Base-by-base conservation (phyloP, 371 early-diverging fungal genomes). In the Circinella minor region DNA sequence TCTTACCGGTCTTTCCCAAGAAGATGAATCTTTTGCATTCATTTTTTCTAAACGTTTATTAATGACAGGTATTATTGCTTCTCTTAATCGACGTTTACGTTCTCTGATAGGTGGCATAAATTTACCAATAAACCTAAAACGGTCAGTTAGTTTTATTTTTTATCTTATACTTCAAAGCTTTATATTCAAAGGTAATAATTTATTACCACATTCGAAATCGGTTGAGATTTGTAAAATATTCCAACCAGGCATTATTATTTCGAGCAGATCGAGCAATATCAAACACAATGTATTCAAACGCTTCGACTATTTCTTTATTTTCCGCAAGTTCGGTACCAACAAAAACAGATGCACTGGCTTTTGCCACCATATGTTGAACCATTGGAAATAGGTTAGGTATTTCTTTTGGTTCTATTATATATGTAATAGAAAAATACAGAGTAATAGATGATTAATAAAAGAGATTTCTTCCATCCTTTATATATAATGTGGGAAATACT, bases 311-410 rank as follows among this genome's bases (percentile, higher is more conserved):
- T 5, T 49, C 54, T 55, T 49, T 0, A 55, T 73, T 43, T 43
- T 73, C 39, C 39, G 46, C 18, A 17, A 73, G 63, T 4, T 73
- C 57, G 1, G 36, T 27, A 4, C 73, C 73, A 5, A 66, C 69
- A 69, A 73, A 73, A 18, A 69, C 63, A 7, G 73, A 47, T 7
- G 69, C 73, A 61, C 62, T 65, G 20, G 71, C 66, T 10, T 37
- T 60, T 17, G 71, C 71, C 2, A 71, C 66, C 60, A 61, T 64
- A 10, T 65, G 61, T 38, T 66, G 71, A 13, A 71, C 62, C 6
- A 34, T 8, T 18, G 47, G 14, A 34, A 63, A 63, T 13, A 57
- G 57, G 27, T 57, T 18, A 0, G 20, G 34, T 17, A 57, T 7
- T 27, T 34, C 57, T 27, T n/a, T 20, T 10, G 57, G 57, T 27